Base-by-base conservation (phyloP, 108 stramenopile genomes). In the Cyclotella atomus region DNA sequence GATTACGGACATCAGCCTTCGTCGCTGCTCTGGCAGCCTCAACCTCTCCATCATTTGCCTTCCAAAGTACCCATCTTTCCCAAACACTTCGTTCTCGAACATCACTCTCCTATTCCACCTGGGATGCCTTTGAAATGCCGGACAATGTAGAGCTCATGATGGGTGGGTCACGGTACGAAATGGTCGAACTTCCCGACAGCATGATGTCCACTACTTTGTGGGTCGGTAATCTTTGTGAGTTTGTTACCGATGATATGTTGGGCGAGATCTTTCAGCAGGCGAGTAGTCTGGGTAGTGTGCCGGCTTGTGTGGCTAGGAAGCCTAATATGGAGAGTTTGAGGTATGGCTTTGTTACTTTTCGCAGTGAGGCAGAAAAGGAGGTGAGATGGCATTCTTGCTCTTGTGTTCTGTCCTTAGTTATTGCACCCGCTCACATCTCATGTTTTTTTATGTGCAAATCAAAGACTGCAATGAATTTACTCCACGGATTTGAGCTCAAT, bases 261-360 rank as follows among this genome's bases (percentile, higher is more conserved):
- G 88, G 87, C 2, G 79, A 83, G 35, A 43, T 87, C 4, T 93
- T 93, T 77, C 86, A 83, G 46, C 57, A 69, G 33, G 89, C 87
- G 15, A 87, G 83, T 65, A 59, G 54, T 25, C 65, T 85, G 77
- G 68, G 68, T 47, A 85, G 85, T 29, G 75, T 91, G 1, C 92
- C 92, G n/a, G 88, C 92, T 19, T 88, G 88, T 70, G 92, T 93
- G 53, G 87, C 78, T 2, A 84, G 92, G 29, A 89, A 90, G 49
- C 77, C 90, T 6, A 87, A 93, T 68, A 73, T 61, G 45, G 63
- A 76, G 44, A 88, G 87, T 56, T 63, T 88, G 54, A 61, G 64
- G 69, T 93, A 91, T 82, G 92, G 89, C 0, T 93, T 93, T 84
- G 92, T 84, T 45, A 85, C 82, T 19, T 89, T 89, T 83, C 82